Evolutionary conservation across 352 stramenopile species (phyloP), one percentile per base, ranked within the genome.

Genomic region (Ophiocytium majus): DNA sequence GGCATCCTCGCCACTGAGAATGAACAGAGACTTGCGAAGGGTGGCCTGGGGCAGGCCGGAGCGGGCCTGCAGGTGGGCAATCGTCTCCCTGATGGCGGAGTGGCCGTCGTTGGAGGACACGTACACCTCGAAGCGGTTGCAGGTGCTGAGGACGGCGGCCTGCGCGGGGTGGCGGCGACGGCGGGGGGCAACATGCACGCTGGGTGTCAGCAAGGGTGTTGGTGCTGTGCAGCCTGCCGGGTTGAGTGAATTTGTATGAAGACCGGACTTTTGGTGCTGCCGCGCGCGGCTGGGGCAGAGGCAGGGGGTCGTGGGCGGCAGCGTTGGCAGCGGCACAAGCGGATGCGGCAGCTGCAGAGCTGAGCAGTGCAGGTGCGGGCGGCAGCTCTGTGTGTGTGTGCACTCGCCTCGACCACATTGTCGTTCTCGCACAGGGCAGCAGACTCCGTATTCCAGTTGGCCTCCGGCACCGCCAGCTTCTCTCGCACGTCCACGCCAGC

Each of bases 71-170:
- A 97, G 85, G 81, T 93, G 94, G 57, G 92, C 88, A 75, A 93
- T 94, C 10, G 94, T 90, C 66, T 93, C 89, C 19, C 81, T 74
- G 85, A 95, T 95, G 66, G 92, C 92, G 57, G 91, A 89, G 33
- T 92, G 89, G 33, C 90, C 49, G 88, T 96, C 91, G 66, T 92
- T 90, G 1, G 93, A 91, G 10, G 93, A 88, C 81, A 95, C 92
- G 85, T 96, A 96, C 17, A 96, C 92, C 83, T 97, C 93, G 86
- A 97, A 97, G n/a, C 93, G 90, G 82, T 97, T 97, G 85, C 93
- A 97, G 0, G 93, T 97, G 75, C 89, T 94, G 9, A 97, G 88
- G 28, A 96, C 91, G n/a, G 93, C 93, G 10, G 85, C 85, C n/a
- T n/a, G n/a, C n/a, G n/a, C n/a, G n/a, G n/a, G 92, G 76, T 80